Evolutionary conservation across 2,329 filamentous ascomycete genomes (phyloP), one percentile per base, ranked within the genome.

Genomic region (Trichoderma lentiforme): DNA sequence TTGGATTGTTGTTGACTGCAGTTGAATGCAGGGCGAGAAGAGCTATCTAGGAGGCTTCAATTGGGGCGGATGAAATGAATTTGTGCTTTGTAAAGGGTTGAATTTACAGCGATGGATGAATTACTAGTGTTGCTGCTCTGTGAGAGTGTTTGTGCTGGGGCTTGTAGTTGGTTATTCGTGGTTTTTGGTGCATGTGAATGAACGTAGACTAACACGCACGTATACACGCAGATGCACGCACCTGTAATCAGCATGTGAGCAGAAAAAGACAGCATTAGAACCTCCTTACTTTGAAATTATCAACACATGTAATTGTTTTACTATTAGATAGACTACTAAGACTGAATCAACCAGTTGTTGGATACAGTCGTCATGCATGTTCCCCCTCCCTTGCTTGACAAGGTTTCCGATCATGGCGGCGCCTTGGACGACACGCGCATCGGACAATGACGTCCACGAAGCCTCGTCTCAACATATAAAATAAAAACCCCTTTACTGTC

Each of bases 391-490:
- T 47, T 28, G 21, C 68, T 36, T 21, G 24, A 51, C 56, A 69
- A 34, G n/a, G 56, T 30, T 65, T 71, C 43, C 62, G 71, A 66
- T 62, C 60, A 28, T 66, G 69, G 61, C 47, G 56, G 47, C 58
- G 66, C 18, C 62, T 61, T 57, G 32, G 63, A 66, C 64, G 53
- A 67, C 43, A 51, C 53, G 28, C 61, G 26, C 58, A 71, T 73
- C 47, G 56, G 53, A 30, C 72, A 56, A 76, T 76, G 75, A 76
- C 75, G 75, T 75, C 65, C 72, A 71, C 65, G 70, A 71, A 28
- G 26, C 9, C 24, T 8, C 18, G 2, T 60, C 34, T 32, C 15
- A 2, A 7, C n/a, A 24, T 43, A 58, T 39, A 66, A 43, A 43
- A 18, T 28, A 36, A 26, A 51, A 51, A 24, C 3, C 21, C 8